Evolutionary conservation across 2,329 filamentous ascomycete species (phyloP), one percentile per base, ranked within the genome.

Genomic region (Emmonsiellopsis sp.): DNA sequence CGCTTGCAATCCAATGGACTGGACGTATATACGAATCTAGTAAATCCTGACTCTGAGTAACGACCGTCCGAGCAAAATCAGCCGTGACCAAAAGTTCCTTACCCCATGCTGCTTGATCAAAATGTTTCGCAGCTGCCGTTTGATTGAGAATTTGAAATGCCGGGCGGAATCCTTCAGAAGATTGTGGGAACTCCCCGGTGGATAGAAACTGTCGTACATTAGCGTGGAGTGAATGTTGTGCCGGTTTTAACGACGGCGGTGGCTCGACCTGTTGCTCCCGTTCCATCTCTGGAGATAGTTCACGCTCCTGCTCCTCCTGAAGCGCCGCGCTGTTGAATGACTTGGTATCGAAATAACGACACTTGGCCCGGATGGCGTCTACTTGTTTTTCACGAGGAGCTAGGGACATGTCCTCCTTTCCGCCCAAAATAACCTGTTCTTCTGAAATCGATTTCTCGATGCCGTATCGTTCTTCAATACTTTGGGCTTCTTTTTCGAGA

Each of bases 261-360:
- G 67, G 71, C 58, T 86, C 71, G 0, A 79, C 59, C 45, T 85
- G 68, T 31, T 77, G 68, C 57, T 87, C 81, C 0, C 79, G 75
- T 55, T 89, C 84, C 0, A 80, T 81, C 0, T 79, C 73, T 0
- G 88, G 69, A 5, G 44, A 42, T 3, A 57, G 37, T 57, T 87
- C 84, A 0, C 84, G 74, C 61, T 88, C 84, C 57, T 87, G 82
- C 54, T 88, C 84, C 60, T 87, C 82, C 2, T 79, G 71, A 5
- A 86, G 64, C 0, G 67, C 67, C 0, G 70, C 67, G 0, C 68
- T 59, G 0, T 64, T 58, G 32, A 73, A 61, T 1, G 66, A 57
- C 0, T 55, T 44, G 1, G 65, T 57, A 1, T 62, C 63, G 45
- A 76, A 73, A 4, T 73, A 63, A 1, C 54, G 45, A 51, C 74